These are phyloP conservation scores for Agrocybe pediades DNA, from an alignment of 768 basidiomycete species.

Conservation along the genomic window DNA sequence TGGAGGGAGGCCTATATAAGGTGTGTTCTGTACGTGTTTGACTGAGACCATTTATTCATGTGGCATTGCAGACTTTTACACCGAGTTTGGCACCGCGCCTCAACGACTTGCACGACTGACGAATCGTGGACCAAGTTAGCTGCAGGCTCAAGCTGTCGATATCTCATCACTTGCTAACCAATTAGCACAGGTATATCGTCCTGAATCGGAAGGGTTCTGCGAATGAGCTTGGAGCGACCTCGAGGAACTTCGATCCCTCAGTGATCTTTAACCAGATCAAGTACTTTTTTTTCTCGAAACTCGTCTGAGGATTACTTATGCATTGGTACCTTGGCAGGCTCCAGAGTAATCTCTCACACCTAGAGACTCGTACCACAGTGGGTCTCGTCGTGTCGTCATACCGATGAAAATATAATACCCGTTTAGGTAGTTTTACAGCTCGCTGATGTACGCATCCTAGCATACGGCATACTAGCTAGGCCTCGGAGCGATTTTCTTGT, in stretches of 20 bases:
- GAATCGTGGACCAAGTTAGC: conserved; percentile 83
- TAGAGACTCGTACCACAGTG: conserved; percentile 69
- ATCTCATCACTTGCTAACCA: conserved; percentile 11
- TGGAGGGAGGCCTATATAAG: conserved; percentile 73
- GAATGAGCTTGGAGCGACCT: conserved; percentile 68
- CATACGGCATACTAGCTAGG: conserved; percentile 63
- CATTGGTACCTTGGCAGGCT: conserved; percentile 38
- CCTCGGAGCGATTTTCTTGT: conserved; percentile 57
- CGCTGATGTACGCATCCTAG: conserved; percentile 71
- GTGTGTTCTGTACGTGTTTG: conserved; percentile 39
- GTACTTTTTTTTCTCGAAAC: conserved; percentile 37
- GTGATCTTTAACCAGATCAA: conserved; percentile 76
- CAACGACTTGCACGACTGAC: conserved; percentile 70
- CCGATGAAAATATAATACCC: background rate
- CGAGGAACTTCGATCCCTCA: conserved; percentile 68
- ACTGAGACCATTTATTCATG: conserved; percentile 7
- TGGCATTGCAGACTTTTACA: conserved; percentile 49
- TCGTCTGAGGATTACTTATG: background rate
- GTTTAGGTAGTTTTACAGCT: conserved; percentile 68
- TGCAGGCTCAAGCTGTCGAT: conserved; percentile 7
- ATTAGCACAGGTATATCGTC: conserved; percentile 69
- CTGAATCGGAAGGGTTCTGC: conserved; percentile 77
- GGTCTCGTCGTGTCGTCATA: conserved; percentile 22
- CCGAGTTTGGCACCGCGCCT: conserved; percentile 69
- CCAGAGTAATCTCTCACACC: conserved; percentile 67